These are phyloP conservation scores for Barnettozyma hawaiiensis DNA, from an alignment of 1,139 yeast species.

Conservation along the genomic window DNA sequence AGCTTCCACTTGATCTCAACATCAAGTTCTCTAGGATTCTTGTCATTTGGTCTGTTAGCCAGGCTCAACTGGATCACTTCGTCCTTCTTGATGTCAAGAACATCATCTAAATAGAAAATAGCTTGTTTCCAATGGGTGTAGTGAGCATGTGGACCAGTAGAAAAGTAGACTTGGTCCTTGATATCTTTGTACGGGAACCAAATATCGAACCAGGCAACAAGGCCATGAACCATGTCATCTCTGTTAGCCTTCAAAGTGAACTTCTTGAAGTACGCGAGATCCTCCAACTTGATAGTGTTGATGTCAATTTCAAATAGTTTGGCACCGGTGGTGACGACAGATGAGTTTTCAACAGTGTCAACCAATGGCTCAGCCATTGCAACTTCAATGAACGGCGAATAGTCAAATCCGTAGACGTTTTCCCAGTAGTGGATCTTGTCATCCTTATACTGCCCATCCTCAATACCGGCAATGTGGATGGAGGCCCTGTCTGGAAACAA, in stretches of 20 bases:
- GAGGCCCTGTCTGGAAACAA: constrained; percentile 94
- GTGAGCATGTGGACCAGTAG: constrained; percentile 77
- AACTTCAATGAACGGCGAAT: constrained; percentile 61
- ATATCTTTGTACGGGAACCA: constrained; percentile 56
- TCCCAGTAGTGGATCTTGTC: constrained; percentile 96
- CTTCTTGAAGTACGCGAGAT: constrained; percentile 64
- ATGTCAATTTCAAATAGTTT: constrained; percentile 80
- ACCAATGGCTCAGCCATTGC: constrained; percentile 94
- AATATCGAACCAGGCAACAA: constrained; percentile 93
- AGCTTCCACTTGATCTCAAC: constrained; percentile 53
- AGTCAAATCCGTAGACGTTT: constrained; percentile 95
- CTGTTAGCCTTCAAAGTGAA: constrained; percentile 71
- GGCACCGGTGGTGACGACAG: constrained; percentile 68
- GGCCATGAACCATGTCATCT: constrained; percentile 80
- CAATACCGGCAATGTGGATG: constrained; percentile 88
- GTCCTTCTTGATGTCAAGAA: constrained; percentile 69
- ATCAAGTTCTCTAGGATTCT: constrained; percentile 82
- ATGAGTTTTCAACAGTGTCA: constrained; percentile 77
- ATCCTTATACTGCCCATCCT: constrained; percentile 89
- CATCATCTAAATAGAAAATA: constrained; percentile 84
- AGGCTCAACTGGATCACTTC: constrained; percentile 69
- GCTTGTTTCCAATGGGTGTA: constrained; percentile 98
- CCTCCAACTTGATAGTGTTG: constrained; percentile 80
- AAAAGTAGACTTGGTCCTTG: constrained; percentile 57
- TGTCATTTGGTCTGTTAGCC: constrained; percentile 68